phyloP scores from a whole-genome alignment of 2,329 filamentous ascomycete species.

The Cordyceps javanica region DNA sequence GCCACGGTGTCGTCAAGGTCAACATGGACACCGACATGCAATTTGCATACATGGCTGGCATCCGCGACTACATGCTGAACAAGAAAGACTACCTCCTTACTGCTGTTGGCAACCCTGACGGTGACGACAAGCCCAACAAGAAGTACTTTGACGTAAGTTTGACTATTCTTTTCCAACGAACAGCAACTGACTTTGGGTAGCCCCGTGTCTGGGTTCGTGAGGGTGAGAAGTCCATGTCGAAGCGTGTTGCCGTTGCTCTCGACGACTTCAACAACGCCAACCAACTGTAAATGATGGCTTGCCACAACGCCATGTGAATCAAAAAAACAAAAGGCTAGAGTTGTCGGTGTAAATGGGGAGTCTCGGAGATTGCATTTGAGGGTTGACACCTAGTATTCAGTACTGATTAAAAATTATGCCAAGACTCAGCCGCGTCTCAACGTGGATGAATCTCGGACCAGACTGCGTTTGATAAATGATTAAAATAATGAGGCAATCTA shows the following conservation, averaged over 20 bases:
- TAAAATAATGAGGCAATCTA: conserved; percentile 1
- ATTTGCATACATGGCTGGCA: conserved; percentile 85
- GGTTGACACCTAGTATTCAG: background rate
- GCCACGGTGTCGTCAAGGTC: conserved; percentile 96
- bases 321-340: background rate
- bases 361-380: conserved; percentile 4
- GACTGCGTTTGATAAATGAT: background rate
- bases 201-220: conserved; percentile 93
- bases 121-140: conserved; percentile 98
- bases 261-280: conserved; percentile 72
- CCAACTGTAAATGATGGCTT: conserved; percentile 25
- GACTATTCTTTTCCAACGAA: conserved; percentile 1
- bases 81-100: conserved; percentile 92
- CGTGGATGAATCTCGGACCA: background rate
- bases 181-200: conserved; percentile 31
- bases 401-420: background rate
- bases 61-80: conserved; percentile 88
- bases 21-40: conserved; percentile 98
- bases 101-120: conserved; percentile 91
- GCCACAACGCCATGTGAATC: background rate
- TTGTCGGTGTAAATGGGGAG: background rate
- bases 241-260: conserved; percentile 73
- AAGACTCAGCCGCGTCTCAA: background rate
- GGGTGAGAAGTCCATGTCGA: conserved; percentile 94
- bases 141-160: conserved; percentile 66